These are phyloP conservation scores for Thielaviopsis musarum DNA, from an alignment of 2,329 filamentous ascomycete genomes.

Conservation along the genomic window DNA sequence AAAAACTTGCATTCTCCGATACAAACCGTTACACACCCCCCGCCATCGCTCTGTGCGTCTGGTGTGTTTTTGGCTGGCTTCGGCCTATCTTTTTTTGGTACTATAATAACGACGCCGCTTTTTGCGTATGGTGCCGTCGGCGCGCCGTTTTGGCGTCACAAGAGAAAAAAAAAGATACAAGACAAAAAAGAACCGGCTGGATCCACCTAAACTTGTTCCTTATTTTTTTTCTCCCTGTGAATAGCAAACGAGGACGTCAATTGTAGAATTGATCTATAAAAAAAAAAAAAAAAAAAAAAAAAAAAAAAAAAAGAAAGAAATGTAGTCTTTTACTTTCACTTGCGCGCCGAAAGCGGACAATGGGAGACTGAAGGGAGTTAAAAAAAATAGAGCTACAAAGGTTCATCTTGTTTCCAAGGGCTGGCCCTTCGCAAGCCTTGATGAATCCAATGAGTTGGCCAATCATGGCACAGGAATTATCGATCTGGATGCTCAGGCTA, in stretches of 20 bases:
- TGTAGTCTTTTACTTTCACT: background rate
- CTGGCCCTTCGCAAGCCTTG: background rate
- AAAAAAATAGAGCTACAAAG: background rate
- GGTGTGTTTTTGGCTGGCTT: background rate
- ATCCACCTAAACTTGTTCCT: background rate
- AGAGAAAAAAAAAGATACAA: background rate
- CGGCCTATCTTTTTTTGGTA: background rate
- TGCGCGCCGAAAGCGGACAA: background rate
- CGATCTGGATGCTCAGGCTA: background rate
- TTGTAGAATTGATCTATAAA: background rate
- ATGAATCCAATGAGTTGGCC: background rate
- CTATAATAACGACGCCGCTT: background rate
- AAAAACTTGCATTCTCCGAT: background rate
- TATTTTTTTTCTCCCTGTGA: background rate
- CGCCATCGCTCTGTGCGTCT: background rate
- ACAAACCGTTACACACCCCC: background rate
- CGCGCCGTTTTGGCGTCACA: background rate
- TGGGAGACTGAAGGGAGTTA: background rate
- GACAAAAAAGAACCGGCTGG: background rate
- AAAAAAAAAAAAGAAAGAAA: background rate
- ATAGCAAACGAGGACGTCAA: background rate
- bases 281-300: background rate
- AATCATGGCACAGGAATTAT: constrained; percentile 1
- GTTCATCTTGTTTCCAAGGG: background rate
- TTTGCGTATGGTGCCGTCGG: background rate